Evolutionary conservation across 805 yeast species (phyloP).

Genomic region (Candida hispaniensis): DNA sequence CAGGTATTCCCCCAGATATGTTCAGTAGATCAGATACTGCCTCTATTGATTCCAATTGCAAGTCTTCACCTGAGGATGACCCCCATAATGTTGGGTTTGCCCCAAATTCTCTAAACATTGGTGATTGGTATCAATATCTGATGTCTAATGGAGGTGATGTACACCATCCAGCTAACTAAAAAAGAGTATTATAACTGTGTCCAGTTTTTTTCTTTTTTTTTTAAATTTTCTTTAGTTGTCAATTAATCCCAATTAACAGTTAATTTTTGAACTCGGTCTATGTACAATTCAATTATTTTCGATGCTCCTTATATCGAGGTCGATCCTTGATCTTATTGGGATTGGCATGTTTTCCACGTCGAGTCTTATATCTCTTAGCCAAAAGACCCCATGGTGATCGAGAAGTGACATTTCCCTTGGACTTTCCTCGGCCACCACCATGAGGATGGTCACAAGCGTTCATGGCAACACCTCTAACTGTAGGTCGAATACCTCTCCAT

Average conservation of each 20-base stretch:
- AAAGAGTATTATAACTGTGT: not conserved
- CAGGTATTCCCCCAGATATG: constrained; percentile 6
- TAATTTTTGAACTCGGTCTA: too few relatives aligned
- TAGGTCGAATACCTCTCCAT: constrained; percentile 86
- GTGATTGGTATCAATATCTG: constrained; percentile 33
- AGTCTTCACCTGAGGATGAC: constrained; percentile 19
- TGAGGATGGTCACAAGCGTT: constrained; percentile 96
- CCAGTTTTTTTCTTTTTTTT: not conserved
- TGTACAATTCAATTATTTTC: too few relatives aligned
- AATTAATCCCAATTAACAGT: not conserved
- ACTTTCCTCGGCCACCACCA: constrained; percentile 99
- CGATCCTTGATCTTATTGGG: constrained; percentile 82
- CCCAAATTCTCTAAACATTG: constrained; percentile 29
- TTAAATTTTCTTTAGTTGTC: not conserved
- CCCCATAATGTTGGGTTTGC: constrained; percentile 14
- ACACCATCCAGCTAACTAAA: not conserved
- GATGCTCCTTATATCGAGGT: constrained; percentile 56
- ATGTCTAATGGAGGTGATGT: constrained; percentile 18
- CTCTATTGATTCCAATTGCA: constrained; percentile 8
- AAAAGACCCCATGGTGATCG: constrained; percentile 94
- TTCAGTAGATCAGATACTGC: constrained; percentile 3
- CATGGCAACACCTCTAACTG: constrained; percentile 97
- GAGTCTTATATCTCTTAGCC: constrained; percentile 85
- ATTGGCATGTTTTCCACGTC: constrained; percentile 80
- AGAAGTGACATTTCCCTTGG: constrained; percentile 88